Conservation (phyloP, 805 yeast species). For the Metschnikowia shivogae region DNA sequence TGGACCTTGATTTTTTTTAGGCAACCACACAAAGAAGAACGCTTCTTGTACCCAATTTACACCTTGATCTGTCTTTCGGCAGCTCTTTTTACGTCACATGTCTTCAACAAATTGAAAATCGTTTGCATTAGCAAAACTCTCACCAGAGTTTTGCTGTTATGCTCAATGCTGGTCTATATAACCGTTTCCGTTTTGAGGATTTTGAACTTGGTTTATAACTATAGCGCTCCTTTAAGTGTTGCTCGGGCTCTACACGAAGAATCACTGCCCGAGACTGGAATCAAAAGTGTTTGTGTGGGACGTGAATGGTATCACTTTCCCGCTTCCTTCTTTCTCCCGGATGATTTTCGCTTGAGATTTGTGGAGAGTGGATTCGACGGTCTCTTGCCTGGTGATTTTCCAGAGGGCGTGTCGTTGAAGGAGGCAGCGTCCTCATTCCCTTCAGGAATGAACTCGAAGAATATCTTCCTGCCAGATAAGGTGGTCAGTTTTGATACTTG, state of each 20-base stretch:
- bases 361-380: slow-evolving; percentile 80
- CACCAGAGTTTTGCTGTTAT: slow-evolving; percentile 9
- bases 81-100: slow-evolving; percentile 40
- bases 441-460: slow-evolving; percentile 68
- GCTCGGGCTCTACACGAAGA: slow-evolving; percentile 40
- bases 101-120: slow-evolving; percentile 8
- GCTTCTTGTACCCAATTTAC: slow-evolving; percentile 84
- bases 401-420: slow-evolving; percentile 33
- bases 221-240: slow-evolving; percentile 67
- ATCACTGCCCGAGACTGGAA: slow-evolving; percentile 16
- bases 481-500: slow-evolving; percentile 50
- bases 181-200: slow-evolving; percentile 45
- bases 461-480: slow-evolving; percentile 59
- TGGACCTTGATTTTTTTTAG: slow-evolving; percentile 66
- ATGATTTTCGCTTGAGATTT: slow-evolving; percentile 59
- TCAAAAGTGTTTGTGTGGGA: slow-evolving; percentile 72
- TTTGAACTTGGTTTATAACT: slow-evolving; percentile 57
- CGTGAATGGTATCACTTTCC: slow-evolving; percentile 95
- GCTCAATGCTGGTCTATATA: slow-evolving; percentile 30
- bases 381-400: slow-evolving; percentile 81
- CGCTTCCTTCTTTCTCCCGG: slow-evolving; percentile 75
- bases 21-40: slow-evolving; percentile 92
- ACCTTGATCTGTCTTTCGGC: slow-evolving; percentile 64
- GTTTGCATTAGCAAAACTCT: slow-evolving; percentile 6
- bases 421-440: slow-evolving; percentile 48